These are phyloP conservation scores for Melaleuca alternifolia DNA, from an alignment of 345 rosid species.

Conservation along the genomic window DNA sequence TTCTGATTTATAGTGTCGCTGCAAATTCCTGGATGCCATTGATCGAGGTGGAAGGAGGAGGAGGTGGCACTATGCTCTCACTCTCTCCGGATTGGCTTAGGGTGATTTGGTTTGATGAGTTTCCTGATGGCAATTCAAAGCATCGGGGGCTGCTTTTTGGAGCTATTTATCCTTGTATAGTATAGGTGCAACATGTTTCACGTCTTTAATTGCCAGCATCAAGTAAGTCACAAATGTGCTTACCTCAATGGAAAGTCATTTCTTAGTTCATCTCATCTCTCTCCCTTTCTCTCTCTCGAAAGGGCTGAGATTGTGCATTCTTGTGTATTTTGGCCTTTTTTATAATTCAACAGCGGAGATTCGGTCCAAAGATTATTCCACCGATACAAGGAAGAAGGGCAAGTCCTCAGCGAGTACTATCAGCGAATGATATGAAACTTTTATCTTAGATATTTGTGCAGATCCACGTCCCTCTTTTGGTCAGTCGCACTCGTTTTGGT, in stretches of 20 bases:
- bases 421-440: neutral
- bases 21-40: conserved; percentile 10
- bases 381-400: neutral
- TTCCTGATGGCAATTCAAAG: neutral
- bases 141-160: neutral
- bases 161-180: neutral
- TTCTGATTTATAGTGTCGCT: conserved; percentile 19
- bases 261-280: neutral
- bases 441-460: neutral
- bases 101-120: neutral
- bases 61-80: neutral
- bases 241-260: neutral
- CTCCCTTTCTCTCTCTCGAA: neutral
- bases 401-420: neutral
- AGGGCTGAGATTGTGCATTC: neutral
- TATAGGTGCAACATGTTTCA: neutral
- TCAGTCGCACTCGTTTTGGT: neutral
- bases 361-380: neutral
- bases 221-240: neutral
- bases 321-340: neutral
- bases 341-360: neutral
- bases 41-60: neutral
- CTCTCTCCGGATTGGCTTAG: neutral
- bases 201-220: neutral
- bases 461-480: neutral